Base-by-base conservation (phyloP, 2,329 filamentous ascomycete species). In the Colletotrichum graminicola region DNA sequence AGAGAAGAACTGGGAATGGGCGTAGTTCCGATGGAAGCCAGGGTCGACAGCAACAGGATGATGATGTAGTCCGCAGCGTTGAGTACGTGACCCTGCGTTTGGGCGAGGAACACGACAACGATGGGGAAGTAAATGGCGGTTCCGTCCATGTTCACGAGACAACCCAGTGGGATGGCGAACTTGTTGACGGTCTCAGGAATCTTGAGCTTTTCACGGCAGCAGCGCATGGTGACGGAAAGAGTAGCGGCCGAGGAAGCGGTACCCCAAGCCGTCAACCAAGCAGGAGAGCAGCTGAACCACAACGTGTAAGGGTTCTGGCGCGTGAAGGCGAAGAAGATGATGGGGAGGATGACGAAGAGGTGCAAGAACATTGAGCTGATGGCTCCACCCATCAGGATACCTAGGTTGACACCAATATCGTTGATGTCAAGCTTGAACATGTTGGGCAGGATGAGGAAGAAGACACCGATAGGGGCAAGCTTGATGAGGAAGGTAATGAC, bases 111-210 rank as follows among this genome's bases (percentile, higher is more conserved):
- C 26, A 86, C 83, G 21, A 88, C 84, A 60, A 84, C 84, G 12
- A 85, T 82, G 3, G 86, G 86, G 74, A 88, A 87, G 76, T 88
- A 88, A 66, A 88, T 88, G 45, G 86, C 85, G 2, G 86, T 88
- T n/a, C 82, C 85, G 67, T 87, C 85, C 85, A 87, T 87, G 76
- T 86, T 86, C 54, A 87, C 81, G 56, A 86, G 72, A 45, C 82
- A 84, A 4, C 86, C 86, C 0, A 88, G 78, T 0, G 86, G 86
- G 16, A 84, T 79, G 2, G 78, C 67, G 64, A 88, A 88, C 55
- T 86, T 84, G 72, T 78, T 78, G 2, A 88, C 74, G 8, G 80
- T 83, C 29, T 81, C 75, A 0, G 86, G 84, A 1, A 86, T 76
- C 54, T 62, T 62, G 0, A 82, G 81, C 5, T 80, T 80, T 18